phyloP scores from a whole-genome alignment of 2,329 filamentous ascomycete species.

The Diaporthe citrichinensis region DNA sequence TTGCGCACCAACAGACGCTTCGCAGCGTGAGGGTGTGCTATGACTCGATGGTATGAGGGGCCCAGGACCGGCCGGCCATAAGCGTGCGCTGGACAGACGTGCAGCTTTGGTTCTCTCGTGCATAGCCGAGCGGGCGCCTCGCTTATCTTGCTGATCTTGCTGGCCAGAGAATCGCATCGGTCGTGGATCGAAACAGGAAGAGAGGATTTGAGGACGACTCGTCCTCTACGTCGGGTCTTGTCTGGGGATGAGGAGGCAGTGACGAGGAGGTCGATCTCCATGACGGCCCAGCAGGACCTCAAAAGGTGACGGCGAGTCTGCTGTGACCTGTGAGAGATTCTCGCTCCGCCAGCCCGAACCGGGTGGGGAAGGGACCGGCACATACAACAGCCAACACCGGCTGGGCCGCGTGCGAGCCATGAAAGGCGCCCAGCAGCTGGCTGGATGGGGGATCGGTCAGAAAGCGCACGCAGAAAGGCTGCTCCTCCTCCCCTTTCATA shows the following conservation, averaged over 20 bases:
- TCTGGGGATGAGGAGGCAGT: background rate
- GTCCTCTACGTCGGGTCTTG: background rate
- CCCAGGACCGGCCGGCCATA: background rate
- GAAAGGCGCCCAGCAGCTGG: background rate
- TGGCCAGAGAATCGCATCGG: background rate
- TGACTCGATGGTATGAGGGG: conserved; percentile 12
- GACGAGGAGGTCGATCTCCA: background rate
- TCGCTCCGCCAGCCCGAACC: background rate
- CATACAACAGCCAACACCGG: background rate
- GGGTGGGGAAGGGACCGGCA: background rate
- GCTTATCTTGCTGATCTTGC: background rate
- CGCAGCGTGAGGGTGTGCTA: background rate
- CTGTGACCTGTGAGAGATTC: background rate
- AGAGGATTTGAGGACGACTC: background rate
- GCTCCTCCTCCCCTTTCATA: background rate
- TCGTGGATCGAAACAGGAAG: background rate
- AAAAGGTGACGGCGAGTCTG: background rate
- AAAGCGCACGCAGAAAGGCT: background rate
- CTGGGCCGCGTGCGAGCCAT: too few species aligned
- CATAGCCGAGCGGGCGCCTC: conserved; percentile 14
- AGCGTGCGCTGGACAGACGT: background rate
- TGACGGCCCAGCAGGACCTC: background rate
- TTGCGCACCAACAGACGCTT: background rate
- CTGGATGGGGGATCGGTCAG: background rate
- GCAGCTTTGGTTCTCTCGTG: background rate